Evolutionary conservation across 2,329 filamentous ascomycete species (phyloP).

Genomic region (Aaosphaeria pasadenensis): DNA sequence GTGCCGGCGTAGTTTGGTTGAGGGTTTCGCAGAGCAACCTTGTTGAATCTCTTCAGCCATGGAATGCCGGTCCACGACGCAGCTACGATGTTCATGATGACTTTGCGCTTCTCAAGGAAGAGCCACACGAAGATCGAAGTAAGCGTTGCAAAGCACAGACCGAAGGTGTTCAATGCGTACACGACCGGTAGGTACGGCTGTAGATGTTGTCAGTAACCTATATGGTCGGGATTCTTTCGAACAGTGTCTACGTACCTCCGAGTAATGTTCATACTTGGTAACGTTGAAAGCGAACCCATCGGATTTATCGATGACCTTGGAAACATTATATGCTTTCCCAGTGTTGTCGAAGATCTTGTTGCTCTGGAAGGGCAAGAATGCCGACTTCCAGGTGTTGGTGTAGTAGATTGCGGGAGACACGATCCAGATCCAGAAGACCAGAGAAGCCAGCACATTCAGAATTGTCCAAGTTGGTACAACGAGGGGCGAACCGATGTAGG

Average conservation of each 20-base stretch:
- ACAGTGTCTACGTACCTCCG: slow-evolving; percentile 1
- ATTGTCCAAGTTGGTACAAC: slow-evolving; percentile 28
- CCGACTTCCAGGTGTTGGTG: slow-evolving; percentile 27
- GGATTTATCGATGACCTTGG: slow-evolving; percentile 24
- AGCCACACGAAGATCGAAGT: slow-evolving; percentile 1
- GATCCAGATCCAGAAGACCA: slow-evolving; percentile 29
- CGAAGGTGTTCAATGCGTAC: slow-evolving; percentile 2
- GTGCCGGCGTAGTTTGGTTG: background rate
- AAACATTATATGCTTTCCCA: slow-evolving; percentile 30
- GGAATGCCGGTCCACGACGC: background rate
- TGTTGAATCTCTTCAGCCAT: background rate
- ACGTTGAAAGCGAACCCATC: slow-evolving; percentile 32
- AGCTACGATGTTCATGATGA: background rate
- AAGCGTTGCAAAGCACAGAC: slow-evolving; percentile 1
- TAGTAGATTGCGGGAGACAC: slow-evolving; percentile 32
- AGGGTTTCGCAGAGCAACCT: background rate
- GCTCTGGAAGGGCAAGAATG: slow-evolving; percentile 36
- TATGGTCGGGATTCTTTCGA: no score
- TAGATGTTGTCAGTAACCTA: background rate
- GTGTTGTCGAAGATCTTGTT: slow-evolving; percentile 36
- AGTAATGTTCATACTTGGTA: slow-evolving; percentile 31
- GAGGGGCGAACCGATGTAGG: slow-evolving; percentile 26
- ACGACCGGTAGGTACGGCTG: background rate
- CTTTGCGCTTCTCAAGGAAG: slow-evolving; percentile 1
- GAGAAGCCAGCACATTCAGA: slow-evolving; percentile 31